Evolutionary conservation across 78 protist species (phyloP).

Genomic region (Cavenderia fasciculata): DNA sequence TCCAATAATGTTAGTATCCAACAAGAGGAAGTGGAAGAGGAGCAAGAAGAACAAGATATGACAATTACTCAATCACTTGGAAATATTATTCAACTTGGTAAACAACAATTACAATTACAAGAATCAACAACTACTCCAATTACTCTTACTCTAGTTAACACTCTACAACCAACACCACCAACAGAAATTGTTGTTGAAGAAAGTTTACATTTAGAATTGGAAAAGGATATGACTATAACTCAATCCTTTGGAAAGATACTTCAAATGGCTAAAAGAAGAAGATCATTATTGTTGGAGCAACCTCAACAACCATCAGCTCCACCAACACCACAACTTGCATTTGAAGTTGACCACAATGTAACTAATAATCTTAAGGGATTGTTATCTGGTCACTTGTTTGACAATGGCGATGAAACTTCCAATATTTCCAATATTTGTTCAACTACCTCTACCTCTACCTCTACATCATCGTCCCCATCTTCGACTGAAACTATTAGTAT

Average conservation of each 20-base stretch:
- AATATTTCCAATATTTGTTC: no score
- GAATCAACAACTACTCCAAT: no score
- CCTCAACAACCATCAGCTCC: not conserved
- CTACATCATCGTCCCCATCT: no score
- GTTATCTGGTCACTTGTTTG: no score
- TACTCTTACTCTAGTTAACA: no score
- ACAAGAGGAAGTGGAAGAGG: not conserved
- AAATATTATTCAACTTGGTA: slow-evolving; percentile 10
- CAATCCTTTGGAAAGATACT: slow-evolving; percentile 19
- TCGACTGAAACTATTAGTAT: no score
- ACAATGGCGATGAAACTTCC: no score
- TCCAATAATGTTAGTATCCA: not conserved
- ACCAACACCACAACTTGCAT: not conserved
- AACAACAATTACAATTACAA: slow-evolving; percentile 1
- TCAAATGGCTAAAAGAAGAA: not conserved
- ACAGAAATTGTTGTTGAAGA: not conserved
- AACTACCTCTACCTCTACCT: no score
- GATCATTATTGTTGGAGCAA: not conserved
- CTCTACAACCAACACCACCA: not conserved
- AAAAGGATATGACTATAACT: slow-evolving; percentile 17
- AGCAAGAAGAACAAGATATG: slow-evolving; percentile 24
- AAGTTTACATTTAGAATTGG: not conserved
- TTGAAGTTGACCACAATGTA: not conserved
- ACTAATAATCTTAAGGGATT: slow-evolving; percentile 39
- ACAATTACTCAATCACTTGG: slow-evolving; percentile 45